Percentiles rank a stretch among this genome's conserved stretches.
These are phyloP conservation scores for Blastocystis sp. DNA, from an alignment of 352 stramenopile species.

Conservation along the genomic window DNA sequence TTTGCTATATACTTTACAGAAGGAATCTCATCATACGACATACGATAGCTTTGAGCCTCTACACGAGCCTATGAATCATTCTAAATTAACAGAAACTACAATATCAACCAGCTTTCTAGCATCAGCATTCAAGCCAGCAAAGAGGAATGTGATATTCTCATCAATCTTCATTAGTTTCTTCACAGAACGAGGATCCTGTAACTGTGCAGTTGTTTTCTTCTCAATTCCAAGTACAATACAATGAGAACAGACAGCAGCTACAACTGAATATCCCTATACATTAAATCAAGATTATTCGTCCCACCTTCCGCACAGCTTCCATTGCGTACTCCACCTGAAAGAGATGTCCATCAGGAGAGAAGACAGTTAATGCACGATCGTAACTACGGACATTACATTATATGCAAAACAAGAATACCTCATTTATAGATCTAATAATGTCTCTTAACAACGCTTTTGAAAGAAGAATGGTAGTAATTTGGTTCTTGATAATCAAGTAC, in stretches of 20 bases:
- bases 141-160: conserved; percentile 58
- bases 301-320: conserved; percentile 56
- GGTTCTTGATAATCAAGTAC: background rate
- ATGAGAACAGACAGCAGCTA: conserved; percentile 27
- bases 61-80: conserved; percentile 37
- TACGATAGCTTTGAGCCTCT: conserved; percentile 52
- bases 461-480: background rate
- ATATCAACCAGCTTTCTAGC: conserved; percentile 57
- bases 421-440: conserved; percentile 14
- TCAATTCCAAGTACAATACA: conserved; percentile 50
- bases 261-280: conserved; percentile 59
- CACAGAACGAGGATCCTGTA: conserved; percentile 46
- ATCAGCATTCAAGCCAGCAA: conserved; percentile 58
- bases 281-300: background rate
- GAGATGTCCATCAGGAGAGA: conserved; percentile 61
- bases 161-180: conserved; percentile 60
- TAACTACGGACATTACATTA: conserved; percentile 40
- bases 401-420: conserved; percentile 25
- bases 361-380: conserved; percentile 62
- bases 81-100: background rate
- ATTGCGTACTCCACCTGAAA: conserved; percentile 62
- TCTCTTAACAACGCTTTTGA: background rate
- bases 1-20: conserved; percentile 63
- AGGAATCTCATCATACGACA: conserved; percentile 51
- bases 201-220: conserved; percentile 59